Evolutionary conservation across 2,329 filamentous ascomycete genomes (phyloP).

Genomic region (Hypoxylon sp.): DNA sequence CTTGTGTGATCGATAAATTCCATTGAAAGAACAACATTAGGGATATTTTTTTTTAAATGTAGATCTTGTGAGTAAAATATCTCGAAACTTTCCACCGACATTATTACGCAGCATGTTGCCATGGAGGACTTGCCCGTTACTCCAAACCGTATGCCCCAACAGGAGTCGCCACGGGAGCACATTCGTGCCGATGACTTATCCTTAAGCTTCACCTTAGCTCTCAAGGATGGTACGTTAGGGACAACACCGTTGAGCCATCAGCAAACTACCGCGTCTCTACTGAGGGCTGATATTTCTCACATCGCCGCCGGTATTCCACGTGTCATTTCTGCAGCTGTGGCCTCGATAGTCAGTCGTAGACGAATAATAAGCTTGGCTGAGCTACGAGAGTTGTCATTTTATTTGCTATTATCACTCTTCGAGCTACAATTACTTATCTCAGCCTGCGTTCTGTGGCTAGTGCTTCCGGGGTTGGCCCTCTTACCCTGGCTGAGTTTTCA

Average conservation of each 20-base stretch:
- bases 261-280: slow-evolving; percentile 36
- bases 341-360: slow-evolving; percentile 16
- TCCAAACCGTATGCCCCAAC: slow-evolving; percentile 4
- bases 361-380: slow-evolving; percentile 29
- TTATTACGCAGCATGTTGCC: slow-evolving; percentile 20
- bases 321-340: slow-evolving; percentile 32
- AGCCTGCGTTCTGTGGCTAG: slow-evolving; percentile 39
- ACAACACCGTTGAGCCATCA: slow-evolving; percentile 47
- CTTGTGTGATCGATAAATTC: slow-evolving; percentile 28
- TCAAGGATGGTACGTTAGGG: slow-evolving; percentile 44
- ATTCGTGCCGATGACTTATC: slow-evolving; percentile 19
- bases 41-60: neutral
- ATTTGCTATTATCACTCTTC: slow-evolving; percentile 41
- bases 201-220: slow-evolving; percentile 42
- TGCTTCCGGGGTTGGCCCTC: slow-evolving; percentile 42
- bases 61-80: neutral
- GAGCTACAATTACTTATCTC: slow-evolving; percentile 43
- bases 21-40: slow-evolving; percentile 14
- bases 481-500: slow-evolving; percentile 43
- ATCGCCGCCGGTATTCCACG: slow-evolving; percentile 34
- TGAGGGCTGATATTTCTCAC: slow-evolving; percentile 41
- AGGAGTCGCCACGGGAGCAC: slow-evolving; percentile 4
- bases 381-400: slow-evolving; percentile 29
- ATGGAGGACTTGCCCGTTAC: slow-evolving; percentile 27
- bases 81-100: neutral